Percentiles rank a stretch among this genome's conserved stretches.
These are phyloP conservation scores for Auriculariales sp. DNA, from an alignment of 768 basidiomycete species.

Conservation along the genomic window DNA sequence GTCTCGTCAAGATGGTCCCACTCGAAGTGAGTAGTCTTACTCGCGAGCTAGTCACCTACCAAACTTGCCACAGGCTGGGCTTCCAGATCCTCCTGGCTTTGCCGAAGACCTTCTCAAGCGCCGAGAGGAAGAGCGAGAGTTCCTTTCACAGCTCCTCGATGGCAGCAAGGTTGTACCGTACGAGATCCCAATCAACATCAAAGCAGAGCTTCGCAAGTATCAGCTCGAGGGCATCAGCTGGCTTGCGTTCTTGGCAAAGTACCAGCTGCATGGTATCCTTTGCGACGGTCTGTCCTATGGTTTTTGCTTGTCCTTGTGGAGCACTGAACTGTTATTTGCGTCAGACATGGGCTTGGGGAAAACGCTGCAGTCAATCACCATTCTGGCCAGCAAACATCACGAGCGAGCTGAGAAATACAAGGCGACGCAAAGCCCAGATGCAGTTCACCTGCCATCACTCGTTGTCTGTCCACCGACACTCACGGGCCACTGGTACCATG, in stretches of 20 bases:
- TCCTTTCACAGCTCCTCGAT: slow-evolving; percentile 85
- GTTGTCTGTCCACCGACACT: slow-evolving; percentile 95
- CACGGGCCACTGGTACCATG: slow-evolving; percentile 98
- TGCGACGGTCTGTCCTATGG: slow-evolving; percentile 64
- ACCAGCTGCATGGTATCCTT: slow-evolving; percentile 92
- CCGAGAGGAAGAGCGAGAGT: slow-evolving; percentile 77
- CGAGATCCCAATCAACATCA: slow-evolving; percentile 69
- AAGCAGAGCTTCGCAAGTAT: slow-evolving; percentile 90
- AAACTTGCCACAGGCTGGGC: slow-evolving; percentile 49
- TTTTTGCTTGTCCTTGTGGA: neutral
- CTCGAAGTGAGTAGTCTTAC: slow-evolving; percentile 50
- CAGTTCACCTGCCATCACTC: slow-evolving; percentile 80
- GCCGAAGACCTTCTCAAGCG: slow-evolving; percentile 75
- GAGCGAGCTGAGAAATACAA: slow-evolving; percentile 63
- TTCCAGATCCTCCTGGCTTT: slow-evolving; percentile 94
- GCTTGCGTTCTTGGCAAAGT: slow-evolving; percentile 96
- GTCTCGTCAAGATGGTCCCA: slow-evolving; percentile 95
- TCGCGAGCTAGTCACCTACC: neutral
- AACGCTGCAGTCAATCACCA: slow-evolving; percentile 94
- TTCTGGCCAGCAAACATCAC: slow-evolving; percentile 83
- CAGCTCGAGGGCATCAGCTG: slow-evolving; percentile 98
- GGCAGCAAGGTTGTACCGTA: slow-evolving; percentile 92
- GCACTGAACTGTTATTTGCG: slow-evolving; percentile 7
- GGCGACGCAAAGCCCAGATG: slow-evolving; percentile 53
- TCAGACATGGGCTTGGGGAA: slow-evolving; percentile 99